phyloP scores from a whole-genome alignment of 345 rosid species.

The Gossypium stocksii region DNA sequence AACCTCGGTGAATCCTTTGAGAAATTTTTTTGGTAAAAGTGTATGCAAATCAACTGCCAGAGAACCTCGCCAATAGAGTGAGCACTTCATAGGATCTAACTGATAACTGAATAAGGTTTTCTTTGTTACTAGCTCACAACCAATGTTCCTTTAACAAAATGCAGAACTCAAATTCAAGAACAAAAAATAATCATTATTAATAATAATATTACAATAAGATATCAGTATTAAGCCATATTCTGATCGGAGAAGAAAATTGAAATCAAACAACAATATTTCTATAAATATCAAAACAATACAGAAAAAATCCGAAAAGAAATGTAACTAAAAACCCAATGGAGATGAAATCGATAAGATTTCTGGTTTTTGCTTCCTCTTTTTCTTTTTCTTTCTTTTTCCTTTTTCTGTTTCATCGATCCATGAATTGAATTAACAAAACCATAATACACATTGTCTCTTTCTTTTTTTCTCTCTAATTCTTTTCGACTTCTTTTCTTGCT shows the following conservation, averaged over 20 bases:
- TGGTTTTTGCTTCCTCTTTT: not conserved
- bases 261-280: not conserved
- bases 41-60: slow-evolving; percentile 24
- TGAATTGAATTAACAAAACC: not conserved
- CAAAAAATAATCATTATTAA: not conserved
- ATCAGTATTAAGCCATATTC: not conserved
- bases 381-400: not conserved
- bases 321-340: not conserved
- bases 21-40: slow-evolving; percentile 13
- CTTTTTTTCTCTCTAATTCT: not conserved
- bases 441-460: not conserved
- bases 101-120: slow-evolving; percentile 1
- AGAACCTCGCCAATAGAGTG: slow-evolving; percentile 25
- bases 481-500: not conserved
- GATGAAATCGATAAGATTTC: not conserved
- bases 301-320: not conserved
- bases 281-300: not conserved
- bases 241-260: not conserved
- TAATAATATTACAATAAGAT: not conserved
- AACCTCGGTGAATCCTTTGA: slow-evolving; percentile 26
- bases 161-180: slow-evolving; percentile 14
- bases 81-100: slow-evolving; percentile 31
- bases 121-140: slow-evolving; percentile 13
- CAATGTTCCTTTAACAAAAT: slow-evolving; percentile 15
- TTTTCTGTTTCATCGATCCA: not conserved